These are phyloP conservation scores for Arctium minus DNA, from an alignment of 129 eudicot genomes.

Conservation along the genomic window DNA sequence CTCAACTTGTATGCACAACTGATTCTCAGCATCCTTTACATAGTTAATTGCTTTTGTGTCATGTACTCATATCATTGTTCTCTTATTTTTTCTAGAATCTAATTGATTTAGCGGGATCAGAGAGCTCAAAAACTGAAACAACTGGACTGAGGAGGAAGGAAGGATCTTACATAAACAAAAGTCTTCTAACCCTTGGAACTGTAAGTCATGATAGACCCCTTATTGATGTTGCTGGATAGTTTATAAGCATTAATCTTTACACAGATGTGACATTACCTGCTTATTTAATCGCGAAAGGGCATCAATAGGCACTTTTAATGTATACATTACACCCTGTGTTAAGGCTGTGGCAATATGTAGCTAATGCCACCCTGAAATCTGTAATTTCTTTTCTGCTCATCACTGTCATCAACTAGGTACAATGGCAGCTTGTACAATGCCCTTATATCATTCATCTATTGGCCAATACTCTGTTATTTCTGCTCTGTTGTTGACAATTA, in stretches of 20 bases:
- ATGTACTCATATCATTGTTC: constrained; percentile 6
- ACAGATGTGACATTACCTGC: not conserved
- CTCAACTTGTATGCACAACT: constrained; percentile 69
- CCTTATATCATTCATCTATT: not conserved
- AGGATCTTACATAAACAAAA: constrained; percentile 98
- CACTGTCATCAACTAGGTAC: not conserved
- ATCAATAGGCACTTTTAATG: not conserved
- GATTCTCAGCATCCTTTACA: not conserved
- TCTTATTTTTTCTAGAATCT: constrained; percentile 42
- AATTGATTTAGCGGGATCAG: constrained; percentile 97
- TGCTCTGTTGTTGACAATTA: not conserved
- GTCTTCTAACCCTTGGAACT: constrained; percentile 97
- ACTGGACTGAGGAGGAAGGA: constrained; percentile 96
- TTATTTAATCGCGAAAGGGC: not conserved
- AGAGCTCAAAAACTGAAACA: constrained; percentile 98
- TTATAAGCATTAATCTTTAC: not conserved
- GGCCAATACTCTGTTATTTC: constrained; percentile 1
- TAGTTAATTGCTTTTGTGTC: not conserved
- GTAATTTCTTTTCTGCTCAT: not conserved
- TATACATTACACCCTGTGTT: not conserved
- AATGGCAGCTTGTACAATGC: not conserved
- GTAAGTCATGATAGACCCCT: constrained; percentile 45
- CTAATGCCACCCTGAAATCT: not conserved
- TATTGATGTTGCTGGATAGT: constrained; percentile 2
- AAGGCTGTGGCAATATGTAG: not conserved